Evolutionary conservation across 2,329 filamentous ascomycete genomes (phyloP).

Genomic region (Trichophyton equinum): DNA sequence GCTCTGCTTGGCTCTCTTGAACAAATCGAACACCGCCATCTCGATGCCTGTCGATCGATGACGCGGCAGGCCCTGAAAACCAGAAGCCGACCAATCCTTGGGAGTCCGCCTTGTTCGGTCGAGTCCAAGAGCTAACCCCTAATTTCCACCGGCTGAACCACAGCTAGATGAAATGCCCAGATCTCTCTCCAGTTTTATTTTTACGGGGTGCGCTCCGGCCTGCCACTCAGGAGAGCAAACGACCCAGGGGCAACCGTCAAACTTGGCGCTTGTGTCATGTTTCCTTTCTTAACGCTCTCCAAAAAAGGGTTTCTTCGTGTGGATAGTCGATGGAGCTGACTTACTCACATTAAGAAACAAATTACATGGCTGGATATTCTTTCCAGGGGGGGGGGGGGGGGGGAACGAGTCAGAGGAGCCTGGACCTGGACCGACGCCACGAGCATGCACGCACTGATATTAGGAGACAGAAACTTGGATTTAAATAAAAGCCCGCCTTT

Average conservation of each 20-base stretch:
- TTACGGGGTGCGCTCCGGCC: neutral
- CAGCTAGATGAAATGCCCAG: neutral
- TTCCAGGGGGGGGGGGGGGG: no score
- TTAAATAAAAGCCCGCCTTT: no score
- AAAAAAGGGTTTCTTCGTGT: neutral
- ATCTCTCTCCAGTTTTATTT: neutral
- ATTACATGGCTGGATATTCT: neutral
- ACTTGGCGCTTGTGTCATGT: neutral
- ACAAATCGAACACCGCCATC: neutral
- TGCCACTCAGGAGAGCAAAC: neutral
- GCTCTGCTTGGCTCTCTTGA: neutral
- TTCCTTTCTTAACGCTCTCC: neutral
- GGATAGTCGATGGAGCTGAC: neutral
- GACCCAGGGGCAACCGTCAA: neutral
- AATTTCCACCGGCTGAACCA: neutral
- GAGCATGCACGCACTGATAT: no score
- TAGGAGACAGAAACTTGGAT: no score
- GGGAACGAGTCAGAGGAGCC: neutral
- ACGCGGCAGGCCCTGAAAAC: neutral
- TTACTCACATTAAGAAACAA: no score
- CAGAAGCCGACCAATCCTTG: neutral
- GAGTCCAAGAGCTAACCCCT: neutral
- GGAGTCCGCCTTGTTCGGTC: neutral
- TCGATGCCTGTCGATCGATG: slow-evolving; percentile 3
- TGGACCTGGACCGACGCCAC: neutral